A percentile compares a stretch with the other conserved stretches of the same genome.
These are phyloP conservation scores for Isatis tinctoria DNA, from an alignment of 345 rosid genomes.

Conservation along the genomic window DNA sequence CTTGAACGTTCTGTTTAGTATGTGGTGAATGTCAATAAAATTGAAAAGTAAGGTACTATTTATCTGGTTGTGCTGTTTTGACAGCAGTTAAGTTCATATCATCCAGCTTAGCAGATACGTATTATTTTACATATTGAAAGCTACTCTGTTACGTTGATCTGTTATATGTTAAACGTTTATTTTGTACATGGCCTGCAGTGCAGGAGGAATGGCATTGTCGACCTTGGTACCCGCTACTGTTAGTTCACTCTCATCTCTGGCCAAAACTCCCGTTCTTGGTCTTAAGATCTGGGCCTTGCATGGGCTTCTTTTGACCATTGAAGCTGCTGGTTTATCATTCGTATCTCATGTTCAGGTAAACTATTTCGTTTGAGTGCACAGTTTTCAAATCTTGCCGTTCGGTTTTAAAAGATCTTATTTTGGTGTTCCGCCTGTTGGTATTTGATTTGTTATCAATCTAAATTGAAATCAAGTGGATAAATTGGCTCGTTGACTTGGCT, in stretches of 20 bases:
- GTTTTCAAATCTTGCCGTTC: neutral
- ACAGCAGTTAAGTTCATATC: neutral
- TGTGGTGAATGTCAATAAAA: slow-evolving; percentile 9
- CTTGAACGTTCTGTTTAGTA: slow-evolving; percentile 13
- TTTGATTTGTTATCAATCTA: neutral
- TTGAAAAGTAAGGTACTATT: slow-evolving; percentile 3
- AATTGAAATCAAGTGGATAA: neutral
- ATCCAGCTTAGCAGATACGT: neutral
- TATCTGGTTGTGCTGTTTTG: slow-evolving; percentile 3
- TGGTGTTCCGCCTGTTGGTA: slow-evolving; percentile 8
- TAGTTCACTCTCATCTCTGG: slow-evolving; percentile 69
- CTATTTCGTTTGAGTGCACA: neutral
- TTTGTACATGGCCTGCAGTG: slow-evolving; percentile 55
- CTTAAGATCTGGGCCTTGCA: slow-evolving; percentile 92
- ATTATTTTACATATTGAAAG: slow-evolving; percentile 8
- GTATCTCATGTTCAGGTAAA: slow-evolving; percentile 96
- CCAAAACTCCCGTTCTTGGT: slow-evolving; percentile 67
- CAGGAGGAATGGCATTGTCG: slow-evolving; percentile 98
- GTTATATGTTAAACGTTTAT: slow-evolving; percentile 5
- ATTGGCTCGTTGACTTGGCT: neutral
- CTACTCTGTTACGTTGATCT: slow-evolving; percentile 14
- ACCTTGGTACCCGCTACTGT: slow-evolving; percentile 89
- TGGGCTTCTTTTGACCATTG: slow-evolving; percentile 95
- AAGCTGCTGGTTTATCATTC: slow-evolving; percentile 94
- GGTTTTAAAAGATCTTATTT: neutral